Base-by-base conservation (phyloP, 441 rosid genomes). In the Gossypium trilobum region DNA sequence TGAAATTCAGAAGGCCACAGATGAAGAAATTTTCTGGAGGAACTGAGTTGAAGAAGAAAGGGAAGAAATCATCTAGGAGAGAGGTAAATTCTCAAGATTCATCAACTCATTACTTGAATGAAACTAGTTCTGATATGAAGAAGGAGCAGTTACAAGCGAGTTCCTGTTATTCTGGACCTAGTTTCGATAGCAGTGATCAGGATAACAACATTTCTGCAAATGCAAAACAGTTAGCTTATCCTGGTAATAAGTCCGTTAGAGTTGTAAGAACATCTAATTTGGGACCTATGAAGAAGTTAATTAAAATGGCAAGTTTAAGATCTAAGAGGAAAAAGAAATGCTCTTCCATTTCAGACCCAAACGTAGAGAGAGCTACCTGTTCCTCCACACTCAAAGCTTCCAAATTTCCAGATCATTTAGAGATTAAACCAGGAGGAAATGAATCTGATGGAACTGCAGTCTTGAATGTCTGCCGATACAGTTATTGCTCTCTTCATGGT, bases 401-500 rank as follows among this genome's bases (percentile, higher is more conserved):
- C 33, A 92, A 89, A 79, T 75, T 82, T 70, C 78, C 81, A 48
- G 77, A 77, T 27, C 73, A 77, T 73, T 73, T 69, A 36, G 87
- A 84, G 78, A 73, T 42, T 52, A 81, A 78, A 33, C 60, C 69
- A 59, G 82, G 62, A 74, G 81, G 77, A 31, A 74, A 36, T 60
- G 80, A 74, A 63, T 75, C 85, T 33, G 77, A 77, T 62, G 81
- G 58, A 54, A 55, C 70, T 76, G 72, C 85, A 17, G 66, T 42
- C 0, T 44, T 51, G 73, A 84, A 81, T 75, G 84, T 84, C 25
- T 95, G 99, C 72, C 78, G 76, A 0, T 95, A 88, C 74, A 87
- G 82, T 77, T 95, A 92, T 64, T 95, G 99, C 72, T 95, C 99
- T 69, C 85, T 95, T 29, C 97, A 95, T 16, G 93, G 96, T 22